Evolutionary conservation across 352 stramenopile genomes (phyloP), one percentile per base, ranked within the genome.

Genomic region (Lagenidium giganteum): DNA sequence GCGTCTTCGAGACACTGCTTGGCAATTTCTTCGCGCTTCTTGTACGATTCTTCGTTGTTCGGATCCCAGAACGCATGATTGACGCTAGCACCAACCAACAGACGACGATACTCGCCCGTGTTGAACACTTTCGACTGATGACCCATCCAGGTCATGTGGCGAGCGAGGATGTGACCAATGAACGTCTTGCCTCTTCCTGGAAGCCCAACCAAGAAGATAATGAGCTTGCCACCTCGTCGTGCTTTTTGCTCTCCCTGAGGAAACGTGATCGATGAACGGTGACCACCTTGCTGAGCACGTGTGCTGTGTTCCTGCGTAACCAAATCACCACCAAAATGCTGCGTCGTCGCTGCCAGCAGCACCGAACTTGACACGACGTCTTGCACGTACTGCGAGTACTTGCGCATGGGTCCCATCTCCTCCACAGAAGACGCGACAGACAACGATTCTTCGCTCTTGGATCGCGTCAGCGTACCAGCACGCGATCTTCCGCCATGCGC

Each of bases 91-190:
- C 77, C 77, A 0, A 93, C 53, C 7, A 89, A 53, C 18, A 61
- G 64, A 20, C 80, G 77, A 18, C 80, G 80, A 48, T 93, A 93
- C 46, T 93, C 78, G 24, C 80, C 78, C 37, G 75, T 83, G 61
- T 86, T 93, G 61, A 89, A 90, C 39, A 87, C 75, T 23, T 80
- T 75, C 9, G 76, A 83, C 34, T 86, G 65, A 50, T 93, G 76
- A 13, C 80, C 80, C 77, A 93, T 90, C 80, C 80, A 93, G 16
- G 77, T 90, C 60, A 93, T 62, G 51, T 93, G 75, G 16, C 80
- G 70, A 21, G 77, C 71, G 8, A 93, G 49, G 43, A 88, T 87
- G 56, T 93, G 75, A 1, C 76, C 80, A 33, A 93, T 88, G 44
- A 89, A 90, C 16, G 80, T 93, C 57, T 93, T 93, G n/a, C 80